Evolutionary conservation across 352 stramenopile species (phyloP), one percentile per base, ranked within the genome.

Genomic region (Pythium aristosporum): DNA sequence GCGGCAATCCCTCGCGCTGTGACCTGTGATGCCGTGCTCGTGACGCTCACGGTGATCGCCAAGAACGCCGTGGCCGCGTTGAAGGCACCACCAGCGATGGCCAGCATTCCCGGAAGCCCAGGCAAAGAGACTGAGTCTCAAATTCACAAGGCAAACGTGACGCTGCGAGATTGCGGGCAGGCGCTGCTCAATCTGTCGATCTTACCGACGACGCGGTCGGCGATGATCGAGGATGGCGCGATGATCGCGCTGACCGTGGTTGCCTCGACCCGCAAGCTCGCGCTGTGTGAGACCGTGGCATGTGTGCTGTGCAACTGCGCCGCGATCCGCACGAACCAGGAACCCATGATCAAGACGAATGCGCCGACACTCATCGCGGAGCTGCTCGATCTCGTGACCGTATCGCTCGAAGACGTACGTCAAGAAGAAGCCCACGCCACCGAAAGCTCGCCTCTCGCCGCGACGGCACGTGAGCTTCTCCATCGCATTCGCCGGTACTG

Each of bases 111-210:
- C 23, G 11, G 16, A 32, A 34, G 25, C 1, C 28, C 44, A 46
- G 41, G 42, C 1, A 57, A 50, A n/a, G 49, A 65, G 20, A 25
- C 23, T 11, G 36, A 47, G 34, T n/a, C 32, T 8, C 54, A 54
- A 25, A 12, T 42, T 2, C 37, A 42, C 37, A 58, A 58, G 3
- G 56, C 46, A 0, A 34, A 18, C 2, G 50, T 36, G 3, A 46
- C 56, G 20, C 25, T 69, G 25, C 61, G 65, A 30, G 56, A 60
- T 18, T 89, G 79, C 61, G 79, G 78, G 37, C 80, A 85, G 49
- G 83, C 79, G 32, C 56, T 94, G 16, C 60, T 94, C 2, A 94
- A 93, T 46, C 69, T 94, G 23, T 94, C 86, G 16, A 89, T 94
- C 37, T 53, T 92, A 18, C 82, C 82, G 4, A 91, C 84, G 21